Base-by-base conservation (phyloP, 1,284 basidiomycete species). In the Takashimella koratensis region DNA sequence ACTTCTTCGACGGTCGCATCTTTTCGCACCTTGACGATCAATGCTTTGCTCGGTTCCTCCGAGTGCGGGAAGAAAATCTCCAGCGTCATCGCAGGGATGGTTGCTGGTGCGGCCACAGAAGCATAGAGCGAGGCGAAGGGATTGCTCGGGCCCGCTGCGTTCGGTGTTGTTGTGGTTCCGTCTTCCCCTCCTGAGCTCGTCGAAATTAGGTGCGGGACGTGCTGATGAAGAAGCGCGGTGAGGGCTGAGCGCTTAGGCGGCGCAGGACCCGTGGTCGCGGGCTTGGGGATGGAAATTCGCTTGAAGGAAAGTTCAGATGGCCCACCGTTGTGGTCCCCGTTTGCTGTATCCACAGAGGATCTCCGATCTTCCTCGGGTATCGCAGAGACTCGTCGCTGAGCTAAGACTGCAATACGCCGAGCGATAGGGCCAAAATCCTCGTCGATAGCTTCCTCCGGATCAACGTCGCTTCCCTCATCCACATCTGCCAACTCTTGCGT, bases 1-100 rank as follows among this genome's bases (percentile, higher is more conserved):
- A 96, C 88, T 70, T 98, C 95, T 71, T 98, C 96, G 16, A 98
- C 86, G 0, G 86, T 89, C 0, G 92, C 88, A 65, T 98, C 94
- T 61, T 86, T 86, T 52, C 91, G 79, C 5, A 98, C 88, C 53
- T 81, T 86, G 19, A 79, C 67, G 51, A 76, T 68, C 59, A 82
- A 68, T 1, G 77, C 76, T 25, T 74, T 74, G 11, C 62, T 63
- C 0, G 88, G 88, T 47, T 84, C 77, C 2, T 76, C 77, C 3
- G 88, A 87, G 66, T 87, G 86, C 0, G 95, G 95, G 77, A 96
- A 98, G 77, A 86, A 98, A 1, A 98, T 81, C 45, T 83, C 82
- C 46, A 96, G 83, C 16, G 81, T 81, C 54, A 86, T 64, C 4
- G 73, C 73, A 1, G 77, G 74, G 8, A 70, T 58, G 1, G 70